A percentile compares a stretch with the other conserved stretches of the same genome.
These are phyloP conservation scores for Nepenthes mirabilis DNA, from an alignment of 148 eudicot genomes.

Conservation along the genomic window DNA sequence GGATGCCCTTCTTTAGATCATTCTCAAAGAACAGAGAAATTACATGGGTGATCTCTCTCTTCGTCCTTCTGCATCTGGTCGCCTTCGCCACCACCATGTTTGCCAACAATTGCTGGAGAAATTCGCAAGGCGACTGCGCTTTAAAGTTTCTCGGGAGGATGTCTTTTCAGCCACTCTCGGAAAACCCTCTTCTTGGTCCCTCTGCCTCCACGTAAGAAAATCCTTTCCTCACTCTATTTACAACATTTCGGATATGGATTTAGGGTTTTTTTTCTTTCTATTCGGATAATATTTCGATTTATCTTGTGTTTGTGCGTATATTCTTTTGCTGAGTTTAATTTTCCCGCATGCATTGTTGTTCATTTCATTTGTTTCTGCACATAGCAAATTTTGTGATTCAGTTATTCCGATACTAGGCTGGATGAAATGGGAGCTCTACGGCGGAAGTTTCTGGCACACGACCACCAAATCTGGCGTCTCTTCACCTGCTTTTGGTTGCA, in stretches of 20 bases:
- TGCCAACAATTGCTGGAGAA: constrained; percentile 61
- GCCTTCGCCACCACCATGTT: constrained; percentile 48
- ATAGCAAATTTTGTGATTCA: too few relatives aligned
- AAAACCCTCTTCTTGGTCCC: constrained; percentile 82
- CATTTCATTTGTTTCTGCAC: too few relatives aligned
- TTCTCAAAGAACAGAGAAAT: constrained; percentile 46
- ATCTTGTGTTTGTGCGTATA: too few relatives aligned
- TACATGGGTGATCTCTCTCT: constrained; percentile 65
- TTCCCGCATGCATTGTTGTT: too few relatives aligned
- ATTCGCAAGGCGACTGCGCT: constrained; percentile 45
- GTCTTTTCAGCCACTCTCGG: constrained; percentile 65
- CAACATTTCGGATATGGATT: too few relatives aligned
- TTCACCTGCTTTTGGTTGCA: constrained; percentile 50
- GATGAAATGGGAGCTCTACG: constrained; percentile 59
- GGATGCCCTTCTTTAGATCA: constrained; percentile 46
- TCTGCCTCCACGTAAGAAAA: constrained; percentile 53
- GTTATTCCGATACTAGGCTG: constrained; percentile 26
- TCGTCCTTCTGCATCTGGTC: constrained; percentile 46
- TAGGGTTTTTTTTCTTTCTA: too few relatives aligned
- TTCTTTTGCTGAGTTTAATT: too few relatives aligned
- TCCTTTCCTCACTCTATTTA: background rate
- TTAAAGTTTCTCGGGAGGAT: constrained; percentile 34
- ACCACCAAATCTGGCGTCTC: constrained; percentile 46
- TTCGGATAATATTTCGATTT: too few relatives aligned
- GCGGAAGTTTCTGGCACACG: constrained; percentile 14